Base-by-base conservation (phyloP, 192 early-diverging fungal species). In the Podila horticola region DNA sequence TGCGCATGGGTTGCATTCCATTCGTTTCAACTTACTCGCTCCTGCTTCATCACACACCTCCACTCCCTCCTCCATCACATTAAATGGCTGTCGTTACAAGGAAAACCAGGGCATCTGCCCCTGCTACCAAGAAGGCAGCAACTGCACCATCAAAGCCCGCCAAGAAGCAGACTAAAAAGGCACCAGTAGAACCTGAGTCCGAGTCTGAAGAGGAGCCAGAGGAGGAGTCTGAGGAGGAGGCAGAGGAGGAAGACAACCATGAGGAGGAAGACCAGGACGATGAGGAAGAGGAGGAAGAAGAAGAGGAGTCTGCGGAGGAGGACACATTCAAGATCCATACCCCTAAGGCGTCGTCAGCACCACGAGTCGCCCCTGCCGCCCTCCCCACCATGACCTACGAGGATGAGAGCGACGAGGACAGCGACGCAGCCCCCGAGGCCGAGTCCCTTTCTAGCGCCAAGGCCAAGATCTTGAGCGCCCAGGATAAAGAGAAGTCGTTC, bases 301-400 rank as follows among this genome's bases (percentile, higher is more conserved):
- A 41, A 3, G 66, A 72, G 2, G 58, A 58, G 29, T n/a, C n/a
- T n/a, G 60, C 51, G n/a, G 75, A 77, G 26, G 76, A 79, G 57
- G 66, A 62, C 1, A 73, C 71, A 45, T 81, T 81, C 62, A 81
- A 81, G 62, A 81, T 81, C 64, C 77, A 81, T 81, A 73, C 63
- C 67, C 62, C 77, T 8, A 81, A 81, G 33, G 67, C 62, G 22
- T 36, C 69, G 11, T n/a, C 64, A 65, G 50, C 65, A 51, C 71
- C 77, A 12, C 41, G 31, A 26, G 22, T 73, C 58, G 36, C 26
- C 28, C 77, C 77, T 17, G 70, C 71, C 3, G 67, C 31, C 11
- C 67, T 81, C 20, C 71, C 70, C 24, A 65, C 77, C 17, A 58
- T 67, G 29, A 55, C 29, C 45, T 72, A 73, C 34, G 77, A 81